Evolutionary conservation across 2,329 filamentous ascomycete genomes (phyloP).

Genomic region (Neospermospora avenae): DNA sequence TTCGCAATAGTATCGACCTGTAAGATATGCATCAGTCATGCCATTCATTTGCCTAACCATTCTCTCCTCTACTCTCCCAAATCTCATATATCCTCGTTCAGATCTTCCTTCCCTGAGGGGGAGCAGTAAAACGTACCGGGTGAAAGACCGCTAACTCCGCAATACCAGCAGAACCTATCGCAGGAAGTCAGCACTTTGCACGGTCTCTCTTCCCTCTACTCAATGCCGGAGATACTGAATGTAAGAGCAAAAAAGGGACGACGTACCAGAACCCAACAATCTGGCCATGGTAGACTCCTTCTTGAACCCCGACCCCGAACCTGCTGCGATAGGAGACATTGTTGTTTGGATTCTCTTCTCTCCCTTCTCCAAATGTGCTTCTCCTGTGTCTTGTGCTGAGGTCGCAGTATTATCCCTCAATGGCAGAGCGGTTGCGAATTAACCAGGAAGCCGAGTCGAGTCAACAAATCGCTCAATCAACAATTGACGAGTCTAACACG

Average conservation of each 20-base stretch:
- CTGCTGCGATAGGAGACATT: constrained; percentile 34
- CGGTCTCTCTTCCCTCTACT: background rate
- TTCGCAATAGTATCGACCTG: constrained; percentile 98
- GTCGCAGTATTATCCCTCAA: background rate
- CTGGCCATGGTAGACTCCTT: constrained; percentile 87
- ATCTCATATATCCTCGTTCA: background rate
- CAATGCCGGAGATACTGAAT: no score
- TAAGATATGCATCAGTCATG: constrained; percentile 18
- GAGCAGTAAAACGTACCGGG: constrained; percentile 54
- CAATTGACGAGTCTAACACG: background rate
- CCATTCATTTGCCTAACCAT: background rate
- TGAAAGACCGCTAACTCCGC: constrained; percentile 92
- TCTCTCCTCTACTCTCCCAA: background rate
- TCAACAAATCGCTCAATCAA: background rate
- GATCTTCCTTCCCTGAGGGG: background rate
- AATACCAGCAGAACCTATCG: constrained; percentile 81
- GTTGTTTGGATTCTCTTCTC: background rate
- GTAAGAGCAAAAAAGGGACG: background rate
- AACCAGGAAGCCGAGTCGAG: no score
- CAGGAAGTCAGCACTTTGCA: constrained; percentile 15
- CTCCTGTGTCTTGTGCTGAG: background rate
- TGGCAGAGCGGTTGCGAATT: background rate
- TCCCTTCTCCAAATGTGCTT: background rate
- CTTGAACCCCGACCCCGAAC: constrained; percentile 50
- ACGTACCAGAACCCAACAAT: constrained; percentile 83